Evolutionary conservation across 192 early-diverging fungal species (phyloP), one percentile per base, ranked within the genome.

Genomic region (Coemansia sp.): DNA sequence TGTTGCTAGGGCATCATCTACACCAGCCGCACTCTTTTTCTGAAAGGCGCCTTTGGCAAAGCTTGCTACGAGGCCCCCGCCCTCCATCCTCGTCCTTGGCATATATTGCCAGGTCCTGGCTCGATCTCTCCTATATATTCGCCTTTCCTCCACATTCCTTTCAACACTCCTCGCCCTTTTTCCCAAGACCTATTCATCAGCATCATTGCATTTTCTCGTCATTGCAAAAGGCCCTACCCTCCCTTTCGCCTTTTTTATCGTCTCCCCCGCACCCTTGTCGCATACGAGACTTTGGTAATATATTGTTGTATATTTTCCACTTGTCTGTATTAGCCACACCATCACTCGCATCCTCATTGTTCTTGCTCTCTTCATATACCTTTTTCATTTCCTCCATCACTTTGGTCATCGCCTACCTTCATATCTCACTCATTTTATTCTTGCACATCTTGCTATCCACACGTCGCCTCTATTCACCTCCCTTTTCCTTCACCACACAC

Each of bases 201-300:
- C 32, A 34, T 49, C 47, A 49, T 49, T 34, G 27, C 32, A 49
- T 49, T 34, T 17, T 34, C 30, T 31, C 13, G 8, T 45, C 42
- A 45, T 45, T 45, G 42, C 42, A 45, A 45, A 45, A 45, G 42
- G 42, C 42, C 23, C 42, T 45, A 27, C 42, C 42, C 42, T 45
- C 42, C 27, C 23, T 27, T 45, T 27, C 22, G 23, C 42, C 42
- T 25, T 22, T 25, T 27, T n/a, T 45, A 27, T 27, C 25, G 18
- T 45, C 14, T 13, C 25, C 27, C 0, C 14, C 15, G 19, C 8
- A 39, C 7, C 14, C 6, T 31, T 21, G 11, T n/a, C 25, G 6
- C 42, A 27, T 37, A 14, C 35, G 35, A 34, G 35, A 37, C 51
- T 36, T 49, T 49, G 27, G 27, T 49, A 33, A 32, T 45, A 45